Percentiles rank a stretch among this genome's conserved stretches.
These are phyloP conservation scores for Lentinula boryana DNA, from an alignment of 768 basidiomycete genomes.

Conservation along the genomic window DNA sequence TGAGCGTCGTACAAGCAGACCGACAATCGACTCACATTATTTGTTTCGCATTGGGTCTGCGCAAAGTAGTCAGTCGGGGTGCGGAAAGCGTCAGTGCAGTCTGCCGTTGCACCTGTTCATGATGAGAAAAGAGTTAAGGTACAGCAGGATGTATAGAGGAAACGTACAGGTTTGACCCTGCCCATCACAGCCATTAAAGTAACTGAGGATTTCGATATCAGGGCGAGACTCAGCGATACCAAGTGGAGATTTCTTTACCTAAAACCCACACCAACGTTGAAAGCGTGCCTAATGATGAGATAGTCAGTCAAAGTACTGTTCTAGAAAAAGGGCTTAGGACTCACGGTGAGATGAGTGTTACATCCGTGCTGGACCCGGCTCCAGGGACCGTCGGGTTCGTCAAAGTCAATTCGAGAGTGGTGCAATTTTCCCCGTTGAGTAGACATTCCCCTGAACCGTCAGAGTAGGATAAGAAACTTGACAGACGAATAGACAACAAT, in stretches of 20 bases:
- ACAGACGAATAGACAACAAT: background rate
- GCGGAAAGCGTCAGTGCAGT: constrained; percentile 33
- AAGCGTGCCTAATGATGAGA: constrained; percentile 23
- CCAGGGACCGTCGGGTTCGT: constrained; percentile 25
- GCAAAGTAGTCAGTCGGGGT: constrained; percentile 26
- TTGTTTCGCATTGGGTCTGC: constrained; percentile 30
- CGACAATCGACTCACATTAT: constrained; percentile 23
- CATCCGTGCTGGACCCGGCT: constrained; percentile 27
- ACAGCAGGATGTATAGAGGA: background rate
- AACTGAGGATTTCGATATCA: constrained; percentile 18
- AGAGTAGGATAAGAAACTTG: background rate
- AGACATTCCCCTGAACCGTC: constrained; percentile 23
- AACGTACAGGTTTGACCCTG: constrained; percentile 35
- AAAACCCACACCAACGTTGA: constrained; percentile 35
- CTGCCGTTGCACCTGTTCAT: constrained; percentile 23
- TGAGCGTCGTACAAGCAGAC: background rate
- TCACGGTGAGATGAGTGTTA: constrained; percentile 35
- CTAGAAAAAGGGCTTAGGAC: constrained; percentile 7
- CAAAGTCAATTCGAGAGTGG: constrained; percentile 30
- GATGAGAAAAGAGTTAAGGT: background rate
- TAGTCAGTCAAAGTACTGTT: background rate
- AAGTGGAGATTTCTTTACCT: constrained; percentile 18
- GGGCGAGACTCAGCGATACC: background rate
- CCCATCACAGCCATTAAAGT: constrained; percentile 37
- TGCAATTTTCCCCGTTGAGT: constrained; percentile 33